phyloP scores from a whole-genome alignment of 1,284 basidiomycete species.

The Microbotryomycetes sp. region DNA sequence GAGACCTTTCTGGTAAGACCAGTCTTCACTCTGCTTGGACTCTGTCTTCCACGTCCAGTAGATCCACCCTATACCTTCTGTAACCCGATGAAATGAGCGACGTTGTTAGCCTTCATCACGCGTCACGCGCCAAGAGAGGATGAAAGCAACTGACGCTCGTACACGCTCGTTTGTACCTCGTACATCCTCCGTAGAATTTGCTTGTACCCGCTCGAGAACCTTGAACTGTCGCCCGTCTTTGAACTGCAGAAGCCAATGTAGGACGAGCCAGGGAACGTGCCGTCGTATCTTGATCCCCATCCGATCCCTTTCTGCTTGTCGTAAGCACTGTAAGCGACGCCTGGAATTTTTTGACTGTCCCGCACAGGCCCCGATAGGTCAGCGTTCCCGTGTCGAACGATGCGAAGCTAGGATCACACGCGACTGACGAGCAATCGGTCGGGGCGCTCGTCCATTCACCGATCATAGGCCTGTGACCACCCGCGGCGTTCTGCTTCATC shows the following conservation, averaged over 20 bases:
- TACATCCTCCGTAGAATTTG: constrained; percentile 70
- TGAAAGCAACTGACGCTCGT: constrained; percentile 29
- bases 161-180: constrained; percentile 59
- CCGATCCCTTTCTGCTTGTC: constrained; percentile 37
- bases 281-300: constrained; percentile 38
- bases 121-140: not conserved
- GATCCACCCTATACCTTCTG: constrained; percentile 58
- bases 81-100: not conserved
- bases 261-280: constrained; percentile 31
- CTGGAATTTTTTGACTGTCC: not conserved
- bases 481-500: constrained; percentile 28
- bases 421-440: constrained; percentile 34
- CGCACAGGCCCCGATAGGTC: not conserved
- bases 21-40: constrained; percentile 51
- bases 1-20: constrained; percentile 54
- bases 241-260: constrained; percentile 63
- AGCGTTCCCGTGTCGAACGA: constrained; percentile 6
- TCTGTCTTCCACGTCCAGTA: constrained; percentile 68
- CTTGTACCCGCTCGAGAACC: constrained; percentile 74
- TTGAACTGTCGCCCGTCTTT: constrained; percentile 60
- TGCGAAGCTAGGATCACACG: constrained; percentile 1
- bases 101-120: not conserved
- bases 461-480: constrained; percentile 35
- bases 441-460: constrained; percentile 40
- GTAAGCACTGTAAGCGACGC: constrained; percentile 4